These are phyloP conservation scores for Tillandsia leiboldiana DNA, from an alignment of 176 grass and related monocot genomes.

Conservation along the genomic window DNA sequence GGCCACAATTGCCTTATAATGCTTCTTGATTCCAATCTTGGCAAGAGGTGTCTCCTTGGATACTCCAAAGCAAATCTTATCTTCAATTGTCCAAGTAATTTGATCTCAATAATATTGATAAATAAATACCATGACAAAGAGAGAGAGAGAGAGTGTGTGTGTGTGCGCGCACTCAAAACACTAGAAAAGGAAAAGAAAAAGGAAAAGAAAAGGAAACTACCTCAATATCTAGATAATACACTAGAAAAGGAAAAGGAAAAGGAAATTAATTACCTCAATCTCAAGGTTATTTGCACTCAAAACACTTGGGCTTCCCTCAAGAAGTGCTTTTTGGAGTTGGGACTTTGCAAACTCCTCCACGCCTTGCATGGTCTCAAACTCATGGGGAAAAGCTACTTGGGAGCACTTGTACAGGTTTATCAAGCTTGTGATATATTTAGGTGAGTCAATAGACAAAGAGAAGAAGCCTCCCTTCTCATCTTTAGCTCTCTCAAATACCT, in stretches of 20 bases:
- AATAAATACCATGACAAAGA: too few relatives aligned
- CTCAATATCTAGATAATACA: too few relatives aligned
- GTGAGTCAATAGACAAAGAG: neutral
- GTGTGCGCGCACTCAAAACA: too few relatives aligned
- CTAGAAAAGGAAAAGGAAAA: too few relatives aligned
- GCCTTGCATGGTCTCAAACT: neutral
- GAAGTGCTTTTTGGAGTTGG: neutral
- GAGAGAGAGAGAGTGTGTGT: too few relatives aligned
- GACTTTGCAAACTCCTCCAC: neutral
- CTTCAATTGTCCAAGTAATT: neutral
- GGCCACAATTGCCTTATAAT: neutral
- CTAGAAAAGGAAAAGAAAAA: too few relatives aligned
- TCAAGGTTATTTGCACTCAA: neutral
- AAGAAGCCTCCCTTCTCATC: too few relatives aligned
- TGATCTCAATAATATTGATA: too few relatives aligned
- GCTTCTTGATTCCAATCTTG: neutral
- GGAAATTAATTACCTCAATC: too few relatives aligned
- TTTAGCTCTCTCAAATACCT: neutral
- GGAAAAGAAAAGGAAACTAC: too few relatives aligned
- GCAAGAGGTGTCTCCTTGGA: constrained; percentile 6
- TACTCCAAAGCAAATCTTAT: constrained; percentile 8
- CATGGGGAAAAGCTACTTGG: neutral
- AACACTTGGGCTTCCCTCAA: neutral
- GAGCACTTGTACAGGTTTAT: neutral
- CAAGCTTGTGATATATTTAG: neutral